Evolutionary conservation across 306 rosid genomes (phyloP).

Genomic region (apple (Malus domestica)): ASM211411v1 NC_041795.1:14978001-14978500

Average conservation of each 20-base stretch:
- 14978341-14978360: conserved; percentile 17
- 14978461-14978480: conserved; percentile 3
- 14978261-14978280: conserved; percentile 65
- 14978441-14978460: conserved; percentile 6
- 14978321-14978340: conserved; percentile 27
- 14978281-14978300: conserved; percentile 55
- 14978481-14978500: conserved; percentile 6
- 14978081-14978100: conserved; percentile 46
- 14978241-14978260: conserved; percentile 72
- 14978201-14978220: conserved; percentile 67
- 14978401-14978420: conserved; percentile 3
- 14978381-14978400: conserved; percentile 8
- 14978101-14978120: conserved; percentile 50
- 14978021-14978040: conserved; percentile 40
- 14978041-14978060: conserved; percentile 45
- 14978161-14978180: conserved; percentile 43
- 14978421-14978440: conserved; percentile 12
- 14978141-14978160: conserved; percentile 46
- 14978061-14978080: conserved; percentile 41
- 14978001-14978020: conserved; percentile 58
- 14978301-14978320: conserved; percentile 24
- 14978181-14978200: conserved; percentile 53
- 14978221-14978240: conserved; percentile 59
- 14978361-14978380: conserved; percentile 11
- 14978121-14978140: conserved; percentile 42